Base-by-base conservation (phyloP, 495 filamentous ascomycete species). In the Friedmanniomyces simplex region DNA sequence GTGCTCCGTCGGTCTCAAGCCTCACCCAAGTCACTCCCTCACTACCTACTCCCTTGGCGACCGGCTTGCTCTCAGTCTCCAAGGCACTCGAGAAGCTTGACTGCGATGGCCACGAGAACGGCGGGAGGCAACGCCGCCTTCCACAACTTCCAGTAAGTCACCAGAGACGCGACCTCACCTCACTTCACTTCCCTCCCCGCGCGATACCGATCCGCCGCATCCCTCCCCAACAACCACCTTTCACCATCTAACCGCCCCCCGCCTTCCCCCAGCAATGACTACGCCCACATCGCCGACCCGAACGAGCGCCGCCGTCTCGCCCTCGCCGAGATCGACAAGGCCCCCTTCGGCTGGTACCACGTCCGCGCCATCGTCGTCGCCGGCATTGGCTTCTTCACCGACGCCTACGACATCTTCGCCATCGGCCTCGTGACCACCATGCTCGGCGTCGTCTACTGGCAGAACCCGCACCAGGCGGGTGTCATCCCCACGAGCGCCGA, bases 371-470 rank as follows among this genome's bases (percentile, higher is more conserved):
- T 86, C 24, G 72, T 88, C 26, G 86, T 93, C 8, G 86, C 87
- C n/a, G 88, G 87, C 63, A 80, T 87, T 49, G 87, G 87, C 58
- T 90, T 91, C 79, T 90, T 91, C 72, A 87, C 86, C 30, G 87
- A 89, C 67, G 82, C 83, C 42, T 86, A 85, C 66, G 82, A 87
- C 71, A 85, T 89, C 72, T 95, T 93, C 67, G 84, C 87, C 46
- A 86, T 91, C 68, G 86, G 85, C 60, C 74, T 70, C 71, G 71
- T 68, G 36, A 70, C 63, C 48, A 57, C 75, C 41, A 83, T 91
- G 72, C 71, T 91, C 26, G 86, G 86, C 54, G 75, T 89, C n/a
- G 84, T 86, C 55, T 89, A 80, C 76, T 88, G 76, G 72, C 76
- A 82, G 22, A 68, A 67, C 25, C 28, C 59, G 26, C 46, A 53